Conservation (phyloP, 1,139 yeast genomes). For the Sugiyamaella novakii region DNA sequence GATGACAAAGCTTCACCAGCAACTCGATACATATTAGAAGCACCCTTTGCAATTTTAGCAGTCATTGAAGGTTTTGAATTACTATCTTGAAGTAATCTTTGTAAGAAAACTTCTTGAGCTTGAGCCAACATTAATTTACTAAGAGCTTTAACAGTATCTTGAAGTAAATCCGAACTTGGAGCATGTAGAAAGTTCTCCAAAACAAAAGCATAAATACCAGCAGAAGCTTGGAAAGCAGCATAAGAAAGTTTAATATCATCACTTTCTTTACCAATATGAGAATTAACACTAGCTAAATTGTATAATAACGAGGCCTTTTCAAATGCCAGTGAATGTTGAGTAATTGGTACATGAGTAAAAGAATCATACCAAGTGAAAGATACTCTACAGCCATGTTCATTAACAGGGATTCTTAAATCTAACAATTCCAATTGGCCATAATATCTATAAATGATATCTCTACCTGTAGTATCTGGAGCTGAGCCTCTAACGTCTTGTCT, state of each 20-base stretch:
- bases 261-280: slow-evolving; percentile 51
- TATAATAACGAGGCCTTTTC: slow-evolving; percentile 86
- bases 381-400: slow-evolving; percentile 56
- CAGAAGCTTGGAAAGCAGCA: slow-evolving; percentile 69
- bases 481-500: slow-evolving; percentile 64
- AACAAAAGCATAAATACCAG: slow-evolving; percentile 73
- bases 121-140: slow-evolving; percentile 74
- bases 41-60: slow-evolving; percentile 68
- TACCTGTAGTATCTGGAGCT: slow-evolving; percentile 42
- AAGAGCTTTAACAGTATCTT: slow-evolving; percentile 68
- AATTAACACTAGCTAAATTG: slow-evolving; percentile 65
- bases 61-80: slow-evolving; percentile 57
- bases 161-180: slow-evolving; percentile 76
- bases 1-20: slow-evolving; percentile 51
- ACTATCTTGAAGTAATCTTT: slow-evolving; percentile 57
- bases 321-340: slow-evolving; percentile 72
- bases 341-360: slow-evolving; percentile 55
- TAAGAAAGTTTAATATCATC: slow-evolving; percentile 62
- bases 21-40: slow-evolving; percentile 58
- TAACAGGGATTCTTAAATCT: slow-evolving; percentile 73
- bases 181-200: slow-evolving; percentile 87
- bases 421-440: slow-evolving; percentile 81
- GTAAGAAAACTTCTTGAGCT: slow-evolving; percentile 80
- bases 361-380: slow-evolving; percentile 84
- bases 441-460: slow-evolving; percentile 65